These are phyloP conservation scores for Chrysoporthe deuterocubensis DNA, from an alignment of 2,329 filamentous ascomycete genomes.

Conservation along the genomic window DNA sequence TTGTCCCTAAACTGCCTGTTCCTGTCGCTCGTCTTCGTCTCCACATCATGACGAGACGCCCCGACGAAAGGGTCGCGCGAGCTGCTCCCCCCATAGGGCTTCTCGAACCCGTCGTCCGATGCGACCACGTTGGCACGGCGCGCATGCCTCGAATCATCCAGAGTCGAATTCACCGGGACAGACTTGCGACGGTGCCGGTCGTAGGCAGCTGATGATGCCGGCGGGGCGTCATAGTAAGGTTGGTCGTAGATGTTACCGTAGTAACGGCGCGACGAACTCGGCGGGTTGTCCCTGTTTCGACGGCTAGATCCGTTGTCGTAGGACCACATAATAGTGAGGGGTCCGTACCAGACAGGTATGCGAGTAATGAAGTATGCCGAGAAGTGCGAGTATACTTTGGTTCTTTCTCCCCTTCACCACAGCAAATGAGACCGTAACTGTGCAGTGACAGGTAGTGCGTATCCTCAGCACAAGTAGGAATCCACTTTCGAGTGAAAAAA, in stretches of 20 bases:
- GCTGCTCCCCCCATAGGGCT: conserved; percentile 4
- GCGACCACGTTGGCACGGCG: conserved; percentile 25
- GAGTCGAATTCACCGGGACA: conserved; percentile 8
- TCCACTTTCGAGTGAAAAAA: background rate
- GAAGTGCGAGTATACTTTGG: background rate
- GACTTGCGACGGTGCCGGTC: conserved; percentile 27
- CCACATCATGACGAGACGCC: conserved; percentile 22
- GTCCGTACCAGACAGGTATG: background rate
- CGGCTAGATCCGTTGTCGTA: conserved; percentile 25
- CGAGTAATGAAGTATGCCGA: background rate
- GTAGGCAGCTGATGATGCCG: conserved; percentile 5
- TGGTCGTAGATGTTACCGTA: conserved; percentile 22
- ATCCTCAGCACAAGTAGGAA: background rate
- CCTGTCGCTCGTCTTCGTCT: conserved; percentile 19
- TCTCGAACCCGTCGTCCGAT: conserved; percentile 19
- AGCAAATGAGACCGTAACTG: background rate
- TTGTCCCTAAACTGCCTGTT: conserved; percentile 23
- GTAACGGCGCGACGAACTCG: conserved; percentile 20
- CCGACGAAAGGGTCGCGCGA: conserved; percentile 6
- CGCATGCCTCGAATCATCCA: conserved; percentile 3
- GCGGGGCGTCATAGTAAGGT: conserved; percentile 16
- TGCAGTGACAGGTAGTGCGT: background rate
- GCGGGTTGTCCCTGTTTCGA: conserved; percentile 22
- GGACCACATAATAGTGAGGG: conserved; percentile 15
- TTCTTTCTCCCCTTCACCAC: background rate